These are phyloP conservation scores for Diversispora epigaea DNA, from an alignment of 192 early-diverging fungal genomes.

Conservation along the genomic window DNA sequence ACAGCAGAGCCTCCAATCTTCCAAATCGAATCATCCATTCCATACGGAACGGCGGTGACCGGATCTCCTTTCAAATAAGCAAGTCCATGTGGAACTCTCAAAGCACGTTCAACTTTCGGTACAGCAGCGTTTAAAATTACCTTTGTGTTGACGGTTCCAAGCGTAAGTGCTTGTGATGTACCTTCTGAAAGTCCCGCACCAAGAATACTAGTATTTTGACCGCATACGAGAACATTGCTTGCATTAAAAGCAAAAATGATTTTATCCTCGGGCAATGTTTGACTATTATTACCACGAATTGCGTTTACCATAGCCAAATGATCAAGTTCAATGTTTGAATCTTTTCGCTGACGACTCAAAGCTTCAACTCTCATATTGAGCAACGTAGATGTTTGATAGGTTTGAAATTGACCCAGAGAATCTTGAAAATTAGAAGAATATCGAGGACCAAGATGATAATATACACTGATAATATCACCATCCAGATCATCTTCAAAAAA, in stretches of 20 bases:
- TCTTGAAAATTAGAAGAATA: constrained; percentile 68
- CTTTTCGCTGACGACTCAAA: constrained; percentile 41
- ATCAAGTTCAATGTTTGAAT: constrained; percentile 33
- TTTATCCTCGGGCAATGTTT: constrained; percentile 61
- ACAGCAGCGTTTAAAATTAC: constrained; percentile 55
- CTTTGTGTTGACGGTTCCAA: constrained; percentile 21
- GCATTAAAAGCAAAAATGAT: constrained; percentile 61
- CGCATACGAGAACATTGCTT: constrained; percentile 46
- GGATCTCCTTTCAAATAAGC: constrained; percentile 56
- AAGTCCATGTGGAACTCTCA: constrained; percentile 40
- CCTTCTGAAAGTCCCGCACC: constrained; percentile 37
- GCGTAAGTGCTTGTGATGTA: constrained; percentile 35
- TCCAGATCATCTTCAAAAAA: constrained; percentile 63
- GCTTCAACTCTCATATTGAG: constrained; percentile 51
- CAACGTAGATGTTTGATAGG: constrained; percentile 62
- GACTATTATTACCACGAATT: constrained; percentile 51
- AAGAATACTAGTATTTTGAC: constrained; percentile 38
- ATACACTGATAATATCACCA: constrained; percentile 55
- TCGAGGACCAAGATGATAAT: constrained; percentile 64
- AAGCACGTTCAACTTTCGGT: constrained; percentile 52
- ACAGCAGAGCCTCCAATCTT: constrained; percentile 70
- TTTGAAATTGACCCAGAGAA: constrained; percentile 62
- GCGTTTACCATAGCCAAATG: constrained; percentile 54
- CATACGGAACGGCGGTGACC: constrained; percentile 54
- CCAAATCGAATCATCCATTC: constrained; percentile 68